Percentiles rank a stretch among this genome's conserved stretches.
These are phyloP conservation scores for Monosporascus sp. DNA, from an alignment of 2,329 filamentous ascomycete genomes.

Conservation along the genomic window DNA sequence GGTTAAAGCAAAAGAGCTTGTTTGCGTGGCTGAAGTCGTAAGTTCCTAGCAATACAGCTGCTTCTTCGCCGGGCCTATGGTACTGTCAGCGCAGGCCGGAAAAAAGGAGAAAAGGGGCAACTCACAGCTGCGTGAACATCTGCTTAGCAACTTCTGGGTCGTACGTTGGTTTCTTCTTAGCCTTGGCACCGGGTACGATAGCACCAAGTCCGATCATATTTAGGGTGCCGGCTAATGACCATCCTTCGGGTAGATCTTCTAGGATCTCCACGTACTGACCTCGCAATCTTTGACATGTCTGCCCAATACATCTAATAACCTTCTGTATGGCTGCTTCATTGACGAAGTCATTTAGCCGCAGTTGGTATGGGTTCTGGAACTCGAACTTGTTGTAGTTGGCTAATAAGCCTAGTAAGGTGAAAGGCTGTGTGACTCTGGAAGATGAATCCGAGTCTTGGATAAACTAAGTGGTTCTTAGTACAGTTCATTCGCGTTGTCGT, in stretches of 20 bases:
- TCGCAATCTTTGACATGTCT: slow-evolving; percentile 62
- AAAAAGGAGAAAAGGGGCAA: slow-evolving; percentile 10
- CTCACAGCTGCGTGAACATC: slow-evolving; percentile 74
- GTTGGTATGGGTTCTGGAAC: slow-evolving; percentile 91
- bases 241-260: slow-evolving; percentile 85
- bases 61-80: slow-evolving; percentile 68
- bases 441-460: slow-evolving; percentile 71
- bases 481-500: not conserved
- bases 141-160: slow-evolving; percentile 77
- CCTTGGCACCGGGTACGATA: slow-evolving; percentile 63
- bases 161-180: slow-evolving; percentile 52
- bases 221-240: slow-evolving; percentile 76
- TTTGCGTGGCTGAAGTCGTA: slow-evolving; percentile 95
- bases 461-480: slow-evolving; percentile 48
- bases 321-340: slow-evolving; percentile 83
- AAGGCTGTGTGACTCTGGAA: slow-evolving; percentile 63
- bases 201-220: slow-evolving; percentile 79
- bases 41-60: slow-evolving; percentile 73
- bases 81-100: slow-evolving; percentile 20
- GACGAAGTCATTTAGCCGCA: slow-evolving; percentile 90
- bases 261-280: slow-evolving; percentile 78
- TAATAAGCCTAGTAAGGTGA: slow-evolving; percentile 77
- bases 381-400: slow-evolving; percentile 99
- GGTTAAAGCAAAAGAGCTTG: slow-evolving; percentile 85
- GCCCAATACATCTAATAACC: slow-evolving; percentile 71